Percentiles rank a stretch among this genome's conserved stretches.
phyloP scores from a whole-genome alignment of 1,284 basidiomycete species.

The Peniophora sp. region DNA sequence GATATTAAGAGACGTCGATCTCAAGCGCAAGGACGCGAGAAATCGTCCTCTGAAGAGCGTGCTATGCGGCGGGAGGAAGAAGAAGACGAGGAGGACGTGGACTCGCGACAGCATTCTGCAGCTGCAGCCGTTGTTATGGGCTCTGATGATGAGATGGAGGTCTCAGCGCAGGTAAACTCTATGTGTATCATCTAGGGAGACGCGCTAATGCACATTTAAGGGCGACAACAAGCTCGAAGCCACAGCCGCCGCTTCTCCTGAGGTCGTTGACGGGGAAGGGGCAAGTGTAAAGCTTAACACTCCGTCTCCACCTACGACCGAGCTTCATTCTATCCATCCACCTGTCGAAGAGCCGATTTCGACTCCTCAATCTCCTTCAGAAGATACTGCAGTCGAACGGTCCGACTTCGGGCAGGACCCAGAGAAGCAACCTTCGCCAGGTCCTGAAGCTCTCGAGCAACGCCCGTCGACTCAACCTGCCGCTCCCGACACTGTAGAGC shows the following conservation, averaged over 20 bases:
- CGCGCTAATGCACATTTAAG: background rate
- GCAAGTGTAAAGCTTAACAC: too few species aligned
- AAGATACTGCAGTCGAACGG: too few species aligned
- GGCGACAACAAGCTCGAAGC: background rate
- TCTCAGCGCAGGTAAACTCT: background rate
- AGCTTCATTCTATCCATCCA: too few species aligned
- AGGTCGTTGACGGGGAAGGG: too few species aligned
- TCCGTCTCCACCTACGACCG: too few species aligned
- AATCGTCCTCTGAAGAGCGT: slow-evolving; percentile 5
- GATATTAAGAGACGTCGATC: slow-evolving; percentile 4
- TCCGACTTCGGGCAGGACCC: too few species aligned
- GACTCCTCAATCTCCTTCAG: too few species aligned
- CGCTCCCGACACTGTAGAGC: too few species aligned
- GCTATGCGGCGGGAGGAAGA: slow-evolving; percentile 5
- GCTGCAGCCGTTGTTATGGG: slow-evolving; percentile 10
- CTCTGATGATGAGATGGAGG: background rate
- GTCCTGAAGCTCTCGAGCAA: too few species aligned
- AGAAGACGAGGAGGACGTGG: background rate
- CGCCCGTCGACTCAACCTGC: too few species aligned
- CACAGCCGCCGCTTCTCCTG: background rate
- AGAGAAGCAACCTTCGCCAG: too few species aligned
- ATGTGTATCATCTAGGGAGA: background rate
- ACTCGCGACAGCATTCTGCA: background rate
- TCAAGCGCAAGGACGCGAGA: background rate
- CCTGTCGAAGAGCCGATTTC: too few species aligned